Base-by-base conservation (phyloP, 192 early-diverging fungal species). In the Gorgonomyces haynaldii region DNA sequence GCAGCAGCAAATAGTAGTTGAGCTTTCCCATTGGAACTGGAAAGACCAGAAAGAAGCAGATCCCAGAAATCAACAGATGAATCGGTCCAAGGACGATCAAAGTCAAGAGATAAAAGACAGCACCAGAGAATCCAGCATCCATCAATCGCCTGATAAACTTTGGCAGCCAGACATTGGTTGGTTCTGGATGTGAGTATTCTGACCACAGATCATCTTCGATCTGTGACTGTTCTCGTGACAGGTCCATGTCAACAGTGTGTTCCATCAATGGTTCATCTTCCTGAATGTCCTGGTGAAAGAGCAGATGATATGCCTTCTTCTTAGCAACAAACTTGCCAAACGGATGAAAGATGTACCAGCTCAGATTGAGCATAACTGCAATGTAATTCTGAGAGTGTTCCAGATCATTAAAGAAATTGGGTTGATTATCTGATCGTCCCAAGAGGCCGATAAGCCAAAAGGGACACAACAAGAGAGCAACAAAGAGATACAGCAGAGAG, bases 1-100 rank as follows among this genome's bases (percentile, higher is more conserved):
- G 85, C 20, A 72, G 69, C 12, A 84, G 61, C 16, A 97, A 62
- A 9, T 82, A 83, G 50, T 81, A 88, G 17, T 75, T 88, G 12
- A 93, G 69, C 61, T 88, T 89, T n/a, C 84, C 86, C 93, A 97
- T 97, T 8, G 93, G 93, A 34, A 97, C 79, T 5, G 85, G 76
- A 16, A 91, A 70, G 22, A 97, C 84, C 8, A 79, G 64, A 41
- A 94, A 82, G 78, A 85, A 92, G 68, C 88, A 90, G 1, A 84
- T 39, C 13, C 70, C 62, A 15, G 82, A 80, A 1, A 89, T 83
- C 3, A 84, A 37, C 4, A 90, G 44, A 21, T 91, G 86, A 22
- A 90, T 21, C 2, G 93, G 93, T 0, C 78, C 83, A 60, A 83
- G 61, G n/a, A 59, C 22, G 0, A 61, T 3, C 3, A 60, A 27